Evolutionary conservation across 441 rosid genomes (phyloP).

Genomic region (Gossypium davidsonii): DNA sequence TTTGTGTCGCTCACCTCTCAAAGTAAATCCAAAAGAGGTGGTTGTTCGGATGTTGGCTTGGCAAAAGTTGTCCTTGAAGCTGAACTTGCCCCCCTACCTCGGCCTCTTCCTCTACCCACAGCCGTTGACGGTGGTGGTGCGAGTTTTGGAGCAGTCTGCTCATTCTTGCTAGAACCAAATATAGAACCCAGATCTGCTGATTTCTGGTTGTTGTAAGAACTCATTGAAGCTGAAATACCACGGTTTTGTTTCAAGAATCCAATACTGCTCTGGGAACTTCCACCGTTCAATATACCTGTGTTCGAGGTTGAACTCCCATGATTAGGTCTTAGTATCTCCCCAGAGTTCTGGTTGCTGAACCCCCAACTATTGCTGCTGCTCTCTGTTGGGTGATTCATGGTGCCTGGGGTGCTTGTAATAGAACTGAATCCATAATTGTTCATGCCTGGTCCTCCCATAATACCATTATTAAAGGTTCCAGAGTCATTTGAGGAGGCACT

Average conservation of each 20-base stretch:
- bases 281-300: constrained; percentile 24
- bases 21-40: constrained; percentile 69
- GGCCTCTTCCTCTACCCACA: constrained; percentile 69
- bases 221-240: constrained; percentile 27
- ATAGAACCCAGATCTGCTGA: constrained; percentile 62
- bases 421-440: constrained; percentile 27
- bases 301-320: constrained; percentile 26
- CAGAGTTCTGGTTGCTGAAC: constrained; percentile 32
- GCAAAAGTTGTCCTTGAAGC: constrained; percentile 36
- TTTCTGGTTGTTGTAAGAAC: constrained; percentile 37
- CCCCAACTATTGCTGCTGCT: constrained; percentile 46
- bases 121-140: constrained; percentile 75
- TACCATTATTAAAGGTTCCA: constrained; percentile 35
- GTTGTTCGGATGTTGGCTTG: constrained; percentile 45
- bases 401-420: constrained; percentile 26
- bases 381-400: constrained; percentile 26
- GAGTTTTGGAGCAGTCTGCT: constrained; percentile 54
- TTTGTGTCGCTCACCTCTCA: constrained; percentile 18
- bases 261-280: constrained; percentile 39
- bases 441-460: constrained; percentile 16
- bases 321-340: constrained; percentile 30
- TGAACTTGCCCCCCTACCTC: constrained; percentile 47
- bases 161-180: constrained; percentile 55
- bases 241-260: constrained; percentile 55
- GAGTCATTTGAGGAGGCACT: constrained; percentile 20